Percentiles rank a stretch among this genome's conserved stretches.
These are phyloP conservation scores for Pseudotsuga menziesii DNA, from an alignment of 75 land plant genomes.

Conservation along the genomic window DNA sequence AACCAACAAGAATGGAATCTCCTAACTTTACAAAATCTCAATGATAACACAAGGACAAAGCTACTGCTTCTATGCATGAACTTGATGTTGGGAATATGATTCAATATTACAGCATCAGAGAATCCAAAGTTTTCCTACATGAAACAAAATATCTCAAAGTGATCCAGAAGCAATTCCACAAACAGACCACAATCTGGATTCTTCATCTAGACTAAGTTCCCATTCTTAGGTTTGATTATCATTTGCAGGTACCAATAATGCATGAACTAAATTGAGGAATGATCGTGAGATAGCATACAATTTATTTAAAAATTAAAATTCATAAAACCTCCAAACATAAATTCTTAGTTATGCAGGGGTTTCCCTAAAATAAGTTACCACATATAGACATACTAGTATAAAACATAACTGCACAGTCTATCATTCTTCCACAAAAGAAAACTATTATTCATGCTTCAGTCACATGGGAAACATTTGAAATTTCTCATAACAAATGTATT, in stretches of 20 bases:
- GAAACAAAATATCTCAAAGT: not conserved
- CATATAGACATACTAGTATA: not conserved
- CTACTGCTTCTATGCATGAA: not conserved
- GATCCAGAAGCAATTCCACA: not conserved
- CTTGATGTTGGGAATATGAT: not conserved
- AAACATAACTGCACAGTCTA: not conserved
- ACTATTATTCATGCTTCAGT: constrained; percentile 1
- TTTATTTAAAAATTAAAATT: no score
- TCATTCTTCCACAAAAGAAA: not conserved
- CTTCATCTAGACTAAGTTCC: not conserved
- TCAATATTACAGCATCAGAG: not conserved
- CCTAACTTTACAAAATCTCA: not conserved
- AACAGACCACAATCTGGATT: not conserved
- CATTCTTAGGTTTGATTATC: not conserved
- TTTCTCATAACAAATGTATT: not conserved
- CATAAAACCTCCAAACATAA: not conserved
- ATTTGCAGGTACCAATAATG: not conserved
- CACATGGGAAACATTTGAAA: not conserved
- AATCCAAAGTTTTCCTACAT: not conserved
- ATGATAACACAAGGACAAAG: not conserved
- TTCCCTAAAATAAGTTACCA: not conserved
- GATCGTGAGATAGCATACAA: no score
- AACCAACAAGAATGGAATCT: not conserved
- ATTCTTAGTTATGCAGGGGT: not conserved
- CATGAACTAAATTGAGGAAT: not conserved